Conservation (phyloP, 2,329 filamentous ascomycete genomes). For the Aureobasidium sp. region DNA sequence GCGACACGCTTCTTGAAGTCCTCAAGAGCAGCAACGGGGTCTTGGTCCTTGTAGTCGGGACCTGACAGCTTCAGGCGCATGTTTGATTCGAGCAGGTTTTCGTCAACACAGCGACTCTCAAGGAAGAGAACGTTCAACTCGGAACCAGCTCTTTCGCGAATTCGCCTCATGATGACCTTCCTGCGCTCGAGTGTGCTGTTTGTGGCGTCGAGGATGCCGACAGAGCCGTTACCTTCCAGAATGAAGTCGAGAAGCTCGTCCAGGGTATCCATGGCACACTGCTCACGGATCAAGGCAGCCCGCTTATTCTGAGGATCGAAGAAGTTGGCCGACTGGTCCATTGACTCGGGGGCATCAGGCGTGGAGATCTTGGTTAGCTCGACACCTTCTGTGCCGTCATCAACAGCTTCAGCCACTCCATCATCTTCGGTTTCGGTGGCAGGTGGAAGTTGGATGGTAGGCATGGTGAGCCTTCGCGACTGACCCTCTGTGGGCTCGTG, state of each 20-base stretch:
- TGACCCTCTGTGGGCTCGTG: background rate
- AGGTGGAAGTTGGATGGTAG: constrained; percentile 6
- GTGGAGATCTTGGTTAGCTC: constrained; percentile 24
- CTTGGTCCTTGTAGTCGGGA: constrained; percentile 91
- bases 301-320: constrained; percentile 85
- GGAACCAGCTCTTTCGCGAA: constrained; percentile 69
- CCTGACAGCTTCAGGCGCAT: constrained; percentile 96
- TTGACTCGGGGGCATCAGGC: constrained; percentile 17
- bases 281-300: constrained; percentile 77
- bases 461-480: background rate
- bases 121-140: constrained; percentile 87
- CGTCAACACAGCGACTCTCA: constrained; percentile 85
- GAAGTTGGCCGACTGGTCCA: constrained; percentile 59
- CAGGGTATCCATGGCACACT: constrained; percentile 84
- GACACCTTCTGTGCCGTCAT: constrained; percentile 17
- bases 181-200: constrained; percentile 89
- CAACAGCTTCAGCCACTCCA: background rate
- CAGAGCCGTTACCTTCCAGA: constrained; percentile 70
- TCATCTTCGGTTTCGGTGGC: background rate
- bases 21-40: constrained; percentile 72
- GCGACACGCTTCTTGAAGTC: constrained; percentile 91
- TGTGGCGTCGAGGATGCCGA: constrained; percentile 93
- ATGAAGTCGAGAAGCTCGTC: constrained; percentile 91
- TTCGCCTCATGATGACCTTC: constrained; percentile 60
- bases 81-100: constrained; percentile 80